These are phyloP conservation scores for Ceriops tagal DNA, from an alignment of 345 rosid species.

Conservation along the genomic window DNA sequence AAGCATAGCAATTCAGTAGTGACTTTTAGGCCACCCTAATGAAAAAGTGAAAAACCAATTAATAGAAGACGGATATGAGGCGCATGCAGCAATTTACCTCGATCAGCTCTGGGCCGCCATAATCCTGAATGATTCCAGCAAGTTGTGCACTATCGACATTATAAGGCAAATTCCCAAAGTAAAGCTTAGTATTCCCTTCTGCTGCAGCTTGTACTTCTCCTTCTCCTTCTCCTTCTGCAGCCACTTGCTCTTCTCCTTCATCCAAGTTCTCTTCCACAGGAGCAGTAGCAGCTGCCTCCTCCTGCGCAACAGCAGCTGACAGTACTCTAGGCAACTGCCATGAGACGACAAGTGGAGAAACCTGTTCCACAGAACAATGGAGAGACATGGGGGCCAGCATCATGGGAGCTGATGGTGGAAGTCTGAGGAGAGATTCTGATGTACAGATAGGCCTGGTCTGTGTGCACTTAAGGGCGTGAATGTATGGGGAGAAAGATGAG, in stretches of 20 bases:
- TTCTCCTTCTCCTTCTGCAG: constrained; percentile 5
- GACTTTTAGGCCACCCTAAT: background rate
- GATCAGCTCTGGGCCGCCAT: constrained; percentile 70
- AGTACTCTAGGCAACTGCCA: constrained; percentile 38
- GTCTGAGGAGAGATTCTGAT: constrained; percentile 15
- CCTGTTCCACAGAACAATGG: constrained; percentile 9
- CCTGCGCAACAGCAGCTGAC: constrained; percentile 45
- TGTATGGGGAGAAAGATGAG: constrained; percentile 43
- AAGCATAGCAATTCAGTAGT: too few species aligned
- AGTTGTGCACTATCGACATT: constrained; percentile 86
- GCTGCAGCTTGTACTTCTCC: constrained; percentile 14
- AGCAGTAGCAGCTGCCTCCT: constrained; percentile 35
- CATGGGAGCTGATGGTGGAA: constrained; percentile 17
- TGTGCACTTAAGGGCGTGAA: constrained; percentile 38
- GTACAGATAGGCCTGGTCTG: constrained; percentile 22
- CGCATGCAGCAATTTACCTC: constrained; percentile 41
- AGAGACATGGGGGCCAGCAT: constrained; percentile 8
- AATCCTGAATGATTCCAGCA: constrained; percentile 81
- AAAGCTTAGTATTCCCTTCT: constrained; percentile 61
- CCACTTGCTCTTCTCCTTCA: constrained; percentile 17
- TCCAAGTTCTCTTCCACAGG: constrained; percentile 23
- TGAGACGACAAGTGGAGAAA: constrained; percentile 1
- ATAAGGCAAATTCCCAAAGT: constrained; percentile 88
- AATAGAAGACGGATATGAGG: background rate
- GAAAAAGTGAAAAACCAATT: background rate